Conservation (phyloP, 1,284 basidiomycete species). For the Sporisorium scitamineum region DNA sequence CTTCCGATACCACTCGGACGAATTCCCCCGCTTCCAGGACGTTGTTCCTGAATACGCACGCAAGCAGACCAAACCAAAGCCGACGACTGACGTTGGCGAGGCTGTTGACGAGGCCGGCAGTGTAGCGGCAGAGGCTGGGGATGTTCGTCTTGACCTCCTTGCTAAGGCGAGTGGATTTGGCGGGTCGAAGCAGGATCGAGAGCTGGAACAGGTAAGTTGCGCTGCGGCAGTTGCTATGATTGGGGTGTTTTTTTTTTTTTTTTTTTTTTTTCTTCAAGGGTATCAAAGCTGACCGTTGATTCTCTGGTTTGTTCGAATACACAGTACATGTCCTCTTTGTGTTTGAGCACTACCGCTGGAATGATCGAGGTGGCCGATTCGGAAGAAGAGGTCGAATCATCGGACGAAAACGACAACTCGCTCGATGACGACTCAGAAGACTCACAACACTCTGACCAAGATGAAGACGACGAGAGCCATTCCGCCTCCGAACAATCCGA, state of each 20-base stretch:
- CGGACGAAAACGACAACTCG: constrained; percentile 14
- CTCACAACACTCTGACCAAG: constrained; percentile 16
- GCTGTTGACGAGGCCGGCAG: constrained; percentile 3
- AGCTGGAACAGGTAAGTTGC: constrained; percentile 52
- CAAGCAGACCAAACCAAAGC: constrained; percentile 33
- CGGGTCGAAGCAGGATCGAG: constrained; percentile 50
- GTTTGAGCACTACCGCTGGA: constrained; percentile 41
- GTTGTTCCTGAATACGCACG: constrained; percentile 47
- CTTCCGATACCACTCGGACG: constrained; percentile 89
- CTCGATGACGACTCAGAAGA: constrained; percentile 28
- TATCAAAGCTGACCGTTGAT: not conserved
- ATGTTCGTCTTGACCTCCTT: constrained; percentile 56
- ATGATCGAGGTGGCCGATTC: constrained; percentile 45
- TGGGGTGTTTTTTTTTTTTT: too few species aligned
- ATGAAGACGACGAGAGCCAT: constrained; percentile 76
- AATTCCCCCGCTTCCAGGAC: constrained; percentile 76
- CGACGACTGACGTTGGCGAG: constrained; percentile 13
- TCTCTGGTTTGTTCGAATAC: not conserved
- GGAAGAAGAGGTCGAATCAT: constrained; percentile 11
- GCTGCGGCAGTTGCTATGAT: not conserved
- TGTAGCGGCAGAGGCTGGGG: constrained; percentile 2
- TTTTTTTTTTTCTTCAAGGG: too few species aligned
- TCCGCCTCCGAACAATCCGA: constrained; percentile 72
- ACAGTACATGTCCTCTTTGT: constrained; percentile 51
- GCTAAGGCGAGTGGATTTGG: constrained; percentile 64